phyloP scores from a whole-genome alignment of 176 grass and related monocot genomes.

The Cenchrus fungigraminus region DNA sequence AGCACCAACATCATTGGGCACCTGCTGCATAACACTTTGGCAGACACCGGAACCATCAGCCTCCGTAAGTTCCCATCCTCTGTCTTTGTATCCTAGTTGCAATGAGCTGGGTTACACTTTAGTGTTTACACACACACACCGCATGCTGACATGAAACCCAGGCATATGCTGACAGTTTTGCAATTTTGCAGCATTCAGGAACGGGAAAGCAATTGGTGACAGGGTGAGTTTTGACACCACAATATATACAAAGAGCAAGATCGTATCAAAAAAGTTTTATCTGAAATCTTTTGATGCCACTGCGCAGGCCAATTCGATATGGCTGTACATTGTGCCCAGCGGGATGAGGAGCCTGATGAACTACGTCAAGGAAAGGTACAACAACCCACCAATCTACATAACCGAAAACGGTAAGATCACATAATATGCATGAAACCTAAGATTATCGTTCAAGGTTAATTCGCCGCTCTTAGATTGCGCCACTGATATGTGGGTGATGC shows the following conservation, averaged over 20 bases:
- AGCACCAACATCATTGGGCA: slow-evolving; percentile 53
- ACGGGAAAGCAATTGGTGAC: slow-evolving; percentile 65
- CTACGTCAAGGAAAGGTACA: slow-evolving; percentile 86
- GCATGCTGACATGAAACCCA: not conserved
- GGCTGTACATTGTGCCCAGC: slow-evolving; percentile 87
- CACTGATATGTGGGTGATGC: not conserved
- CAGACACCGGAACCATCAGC: slow-evolving; percentile 82
- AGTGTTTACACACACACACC: not conserved
- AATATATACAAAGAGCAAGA: not conserved
- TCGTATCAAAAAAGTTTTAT: not conserved
- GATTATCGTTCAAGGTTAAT: not conserved
- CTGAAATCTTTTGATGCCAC: not conserved
- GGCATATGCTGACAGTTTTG: not conserved
- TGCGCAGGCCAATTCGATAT: slow-evolving; percentile 77
- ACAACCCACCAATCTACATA: slow-evolving; percentile 73
- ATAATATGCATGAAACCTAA: not conserved
- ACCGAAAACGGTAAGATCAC: slow-evolving; percentile 78
- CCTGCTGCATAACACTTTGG: slow-evolving; percentile 62
- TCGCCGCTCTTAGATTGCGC: not conserved
- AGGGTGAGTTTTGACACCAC: slow-evolving; percentile 43
- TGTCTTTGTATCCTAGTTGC: not conserved
- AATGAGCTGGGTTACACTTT: no score
- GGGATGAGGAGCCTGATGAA: slow-evolving; percentile 97
- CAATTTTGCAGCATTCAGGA: slow-evolving; percentile 66
- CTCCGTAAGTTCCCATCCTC: slow-evolving; percentile 57